Evolutionary conservation across 2,329 filamentous ascomycete genomes (phyloP), one percentile per base, ranked within the genome.

Genomic region (Lojkania enalia): DNA sequence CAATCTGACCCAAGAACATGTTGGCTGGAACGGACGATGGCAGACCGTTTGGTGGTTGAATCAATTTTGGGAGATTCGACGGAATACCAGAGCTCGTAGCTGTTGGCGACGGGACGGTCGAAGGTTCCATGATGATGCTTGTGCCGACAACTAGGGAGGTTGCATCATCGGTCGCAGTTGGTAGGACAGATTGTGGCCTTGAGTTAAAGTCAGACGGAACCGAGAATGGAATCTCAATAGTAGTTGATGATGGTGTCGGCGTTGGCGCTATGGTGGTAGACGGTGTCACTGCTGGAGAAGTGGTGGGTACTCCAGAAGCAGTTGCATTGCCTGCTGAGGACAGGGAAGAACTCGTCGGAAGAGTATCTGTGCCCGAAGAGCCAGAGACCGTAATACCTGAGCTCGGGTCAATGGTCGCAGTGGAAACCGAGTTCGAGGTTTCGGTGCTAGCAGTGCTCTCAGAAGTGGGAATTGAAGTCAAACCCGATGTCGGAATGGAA

Each of bases 1-100:
- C 94, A 51, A 97, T 79, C 66, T 96, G 90, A 56, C 96, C 85
- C 57, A 88, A 71, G 3, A 82, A 83, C 1, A 81, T 83, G 55
- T 88, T 87, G 0, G 88, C 87, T 14, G 57, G 49, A 3, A 72
- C 48, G 6, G 30, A 12, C 9, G 30, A 15, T 15, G 77, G 74
- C 37, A 80, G 77, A 20, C 80, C 80, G 44, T 80, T 77, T 30
- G 83, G 80, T 6, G 90, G 89, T 20, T 84, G 81, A 54, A 96
- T 91, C 32, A 88, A 80, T 60, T 82, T 83, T 15, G 90, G 90
- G 46, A 95, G 77, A 25, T 77, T 75, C 0, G 82, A 80, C 0
- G 88, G 85, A 42, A 90, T 74, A 16, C 77, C 77, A 14, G 77
- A 78, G 0, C 65, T 55, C 4, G 69, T 67, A 5, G 74, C 62